These are phyloP conservation scores for Xylaria polymorpha DNA, from an alignment of 2,329 filamentous ascomycete species.

Conservation along the genomic window DNA sequence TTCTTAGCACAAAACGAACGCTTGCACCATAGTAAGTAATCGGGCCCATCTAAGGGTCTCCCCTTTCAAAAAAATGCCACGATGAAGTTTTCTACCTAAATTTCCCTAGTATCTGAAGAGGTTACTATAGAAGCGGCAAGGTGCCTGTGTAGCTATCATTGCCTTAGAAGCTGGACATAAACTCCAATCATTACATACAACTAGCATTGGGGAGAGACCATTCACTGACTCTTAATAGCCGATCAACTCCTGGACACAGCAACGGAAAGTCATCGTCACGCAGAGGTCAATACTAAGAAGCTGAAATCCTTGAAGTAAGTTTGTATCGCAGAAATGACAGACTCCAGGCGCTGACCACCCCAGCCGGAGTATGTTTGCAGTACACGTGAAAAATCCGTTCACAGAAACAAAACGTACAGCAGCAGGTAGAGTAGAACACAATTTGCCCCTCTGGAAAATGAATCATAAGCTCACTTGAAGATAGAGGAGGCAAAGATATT, in stretches of 20 bases:
- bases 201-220: not conserved
- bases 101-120: not conserved
- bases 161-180: not conserved
- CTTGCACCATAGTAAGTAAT: slow-evolving; percentile 73
- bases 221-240: slow-evolving; percentile 48
- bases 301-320: slow-evolving; percentile 59
- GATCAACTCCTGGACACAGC: slow-evolving; percentile 84
- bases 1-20: slow-evolving; percentile 76
- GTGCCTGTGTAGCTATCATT: not conserved
- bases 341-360: slow-evolving; percentile 63
- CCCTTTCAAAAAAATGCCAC: not conserved
- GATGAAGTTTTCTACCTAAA: not conserved
- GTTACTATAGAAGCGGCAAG: not conserved
- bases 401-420: slow-evolving; percentile 74
- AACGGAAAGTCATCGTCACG: slow-evolving; percentile 79
- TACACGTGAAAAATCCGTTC: slow-evolving; percentile 82
- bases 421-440: slow-evolving; percentile 51
- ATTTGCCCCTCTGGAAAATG: not conserved
- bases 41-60: not conserved
- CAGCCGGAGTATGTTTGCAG: slow-evolving; percentile 91
- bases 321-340: no score
- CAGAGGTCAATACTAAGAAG: slow-evolving; percentile 83
- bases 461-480: slow-evolving; percentile 15
- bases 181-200: not conserved
- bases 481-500: slow-evolving; percentile 51